phyloP scores from a whole-genome alignment of 2,329 filamentous ascomycete species.

The Paradendryphiella salina region DNA sequence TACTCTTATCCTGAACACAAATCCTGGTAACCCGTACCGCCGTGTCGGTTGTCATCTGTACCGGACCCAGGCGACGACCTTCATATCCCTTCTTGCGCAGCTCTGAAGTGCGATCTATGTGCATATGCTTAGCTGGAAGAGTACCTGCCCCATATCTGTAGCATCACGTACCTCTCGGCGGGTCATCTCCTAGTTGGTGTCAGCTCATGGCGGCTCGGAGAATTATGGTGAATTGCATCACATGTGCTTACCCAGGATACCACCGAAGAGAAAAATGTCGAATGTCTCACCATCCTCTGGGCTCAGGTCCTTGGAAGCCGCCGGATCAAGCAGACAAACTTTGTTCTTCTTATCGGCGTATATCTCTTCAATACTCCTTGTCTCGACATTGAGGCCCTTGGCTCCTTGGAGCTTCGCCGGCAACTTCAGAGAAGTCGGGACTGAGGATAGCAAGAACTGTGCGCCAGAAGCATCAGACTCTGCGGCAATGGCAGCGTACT shows the following conservation, averaged over 20 bases:
- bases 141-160: not conserved
- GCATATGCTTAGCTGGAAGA: slow-evolving; percentile 24
- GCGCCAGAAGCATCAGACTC: slow-evolving; percentile 72
- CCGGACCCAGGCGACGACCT: slow-evolving; percentile 82
- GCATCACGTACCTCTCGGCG: slow-evolving; percentile 73
- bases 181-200: slow-evolving; percentile 74
- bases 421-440: slow-evolving; percentile 67
- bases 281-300: slow-evolving; percentile 83
- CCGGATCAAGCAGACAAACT: slow-evolving; percentile 88
- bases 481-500: slow-evolving; percentile 84
- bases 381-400: slow-evolving; percentile 71
- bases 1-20: slow-evolving; percentile 82
- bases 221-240: not conserved
- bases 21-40: slow-evolving; percentile 91
- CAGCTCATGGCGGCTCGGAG: slow-evolving; percentile 19
- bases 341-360: slow-evolving; percentile 71
- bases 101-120: slow-evolving; percentile 87
- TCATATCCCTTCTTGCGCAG: slow-evolving; percentile 90
- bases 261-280: slow-evolving; percentile 92
- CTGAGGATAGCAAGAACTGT: slow-evolving; percentile 79
- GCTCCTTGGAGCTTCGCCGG: slow-evolving; percentile 61
- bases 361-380: slow-evolving; percentile 77
- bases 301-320: slow-evolving; percentile 76
- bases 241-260: slow-evolving; percentile 74
- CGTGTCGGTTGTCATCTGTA: slow-evolving; percentile 98